These are phyloP conservation scores for Albatrellus ellisii DNA, from an alignment of 768 basidiomycete genomes.

Conservation along the genomic window DNA sequence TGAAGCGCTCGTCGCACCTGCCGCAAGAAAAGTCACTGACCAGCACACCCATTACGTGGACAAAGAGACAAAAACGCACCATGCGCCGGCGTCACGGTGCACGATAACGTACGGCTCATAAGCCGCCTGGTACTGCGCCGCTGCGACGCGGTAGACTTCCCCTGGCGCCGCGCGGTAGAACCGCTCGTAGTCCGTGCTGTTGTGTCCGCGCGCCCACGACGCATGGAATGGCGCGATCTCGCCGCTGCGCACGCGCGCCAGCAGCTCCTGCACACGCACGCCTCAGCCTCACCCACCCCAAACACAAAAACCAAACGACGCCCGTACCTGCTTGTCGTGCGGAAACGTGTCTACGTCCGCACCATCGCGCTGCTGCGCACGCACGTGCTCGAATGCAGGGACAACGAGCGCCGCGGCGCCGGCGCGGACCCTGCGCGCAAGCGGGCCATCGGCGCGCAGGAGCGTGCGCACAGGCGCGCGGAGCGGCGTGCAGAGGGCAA, in stretches of 20 bases:
- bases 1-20: conserved; percentile 86
- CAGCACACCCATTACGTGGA: conserved; percentile 39
- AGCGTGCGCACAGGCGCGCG: conserved; percentile 33
- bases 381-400: conserved; percentile 74
- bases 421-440: conserved; percentile 35
- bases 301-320: neutral
- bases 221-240: conserved; percentile 69
- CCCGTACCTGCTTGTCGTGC: conserved; percentile 45
- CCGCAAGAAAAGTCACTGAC: too few species aligned
- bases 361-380: conserved; percentile 55
- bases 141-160: conserved; percentile 64
- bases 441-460: conserved; percentile 5
- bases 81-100: conserved; percentile 29
- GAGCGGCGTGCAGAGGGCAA: conserved; percentile 75
- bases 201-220: conserved; percentile 68
- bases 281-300: neutral
- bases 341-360: conserved; percentile 49
- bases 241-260: conserved; percentile 38
- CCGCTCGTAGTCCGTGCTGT: conserved; percentile 62
- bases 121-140: conserved; percentile 63
- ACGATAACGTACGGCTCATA: conserved; percentile 88
- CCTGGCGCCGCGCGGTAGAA: conserved; percentile 51
- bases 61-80: conserved; percentile 5
- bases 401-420: conserved; percentile 66
- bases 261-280: conserved; percentile 30